Evolutionary conservation across 805 yeast species (phyloP).

Genomic region (Scheffersomyces spartinae): DNA sequence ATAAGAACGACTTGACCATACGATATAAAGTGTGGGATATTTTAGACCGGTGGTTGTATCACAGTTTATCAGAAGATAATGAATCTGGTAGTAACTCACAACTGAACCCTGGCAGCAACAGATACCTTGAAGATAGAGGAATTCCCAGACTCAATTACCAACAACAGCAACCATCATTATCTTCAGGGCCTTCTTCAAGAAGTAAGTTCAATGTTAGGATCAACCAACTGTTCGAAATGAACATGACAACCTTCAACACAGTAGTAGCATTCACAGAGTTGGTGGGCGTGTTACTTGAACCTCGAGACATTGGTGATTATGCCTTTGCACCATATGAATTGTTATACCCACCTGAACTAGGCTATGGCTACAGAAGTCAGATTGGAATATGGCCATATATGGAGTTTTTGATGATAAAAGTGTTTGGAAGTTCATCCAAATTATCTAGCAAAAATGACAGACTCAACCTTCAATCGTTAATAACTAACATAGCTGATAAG

Average conservation of each 20-base stretch:
- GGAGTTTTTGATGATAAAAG: conserved; percentile 57
- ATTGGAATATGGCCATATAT: conserved; percentile 72
- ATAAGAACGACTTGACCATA: conserved; percentile 14
- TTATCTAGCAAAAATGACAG: conserved; percentile 22
- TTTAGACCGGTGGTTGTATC: conserved; percentile 63
- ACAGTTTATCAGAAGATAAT: too few species aligned
- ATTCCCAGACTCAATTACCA: conserved; percentile 1
- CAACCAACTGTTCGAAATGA: conserved; percentile 17
- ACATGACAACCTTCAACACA: conserved; percentile 42
- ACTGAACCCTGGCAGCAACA: neutral
- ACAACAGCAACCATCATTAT: conserved; percentile 2
- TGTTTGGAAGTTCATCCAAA: conserved; percentile 43
- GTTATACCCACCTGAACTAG: conserved; percentile 54
- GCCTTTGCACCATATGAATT: conserved; percentile 24
- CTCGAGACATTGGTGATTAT: conserved; percentile 10
- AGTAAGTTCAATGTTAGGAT: conserved; percentile 10
- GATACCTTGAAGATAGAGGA: too few species aligned
- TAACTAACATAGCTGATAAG: conserved; percentile 38
- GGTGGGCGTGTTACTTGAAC: conserved; percentile 30
- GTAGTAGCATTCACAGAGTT: conserved; percentile 52
- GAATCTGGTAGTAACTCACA: too few species aligned
- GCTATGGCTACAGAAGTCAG: conserved; percentile 41
- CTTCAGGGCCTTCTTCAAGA: too few species aligned
- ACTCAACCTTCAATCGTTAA: conserved; percentile 37
- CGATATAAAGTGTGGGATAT: conserved; percentile 53